Evolutionary conservation across 2,329 filamentous ascomycete genomes (phyloP).

Genomic region (Talaromyces sp.): DNA sequence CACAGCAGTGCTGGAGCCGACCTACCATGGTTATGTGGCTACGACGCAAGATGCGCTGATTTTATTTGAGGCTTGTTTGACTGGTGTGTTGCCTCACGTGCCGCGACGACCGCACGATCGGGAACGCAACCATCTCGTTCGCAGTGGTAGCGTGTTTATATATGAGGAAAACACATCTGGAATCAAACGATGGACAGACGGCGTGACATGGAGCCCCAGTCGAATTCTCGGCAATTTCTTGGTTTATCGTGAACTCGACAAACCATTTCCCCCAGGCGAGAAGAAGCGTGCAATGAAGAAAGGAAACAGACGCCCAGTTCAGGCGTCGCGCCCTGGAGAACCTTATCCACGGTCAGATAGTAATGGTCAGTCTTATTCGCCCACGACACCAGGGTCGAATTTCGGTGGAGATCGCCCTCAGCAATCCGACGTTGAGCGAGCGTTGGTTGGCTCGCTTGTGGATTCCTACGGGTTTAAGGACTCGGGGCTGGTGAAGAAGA

Average conservation of each 20-base stretch:
- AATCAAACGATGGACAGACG: conserved; percentile 93
- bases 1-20: conserved; percentile 56
- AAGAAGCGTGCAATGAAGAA: conserved; percentile 81
- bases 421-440: conserved; percentile 51
- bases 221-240: conserved; percentile 81
- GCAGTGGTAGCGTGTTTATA: conserved; percentile 82
- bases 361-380: conserved; percentile 39
- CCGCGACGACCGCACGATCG: conserved; percentile 81
- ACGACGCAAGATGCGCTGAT: conserved; percentile 72
- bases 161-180: conserved; percentile 88
- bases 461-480: conserved; percentile 86
- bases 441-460: conserved; percentile 76
- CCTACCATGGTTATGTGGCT: conserved; percentile 64
- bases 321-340: conserved; percentile 49
- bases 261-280: conserved; percentile 74
- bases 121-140: conserved; percentile 72
- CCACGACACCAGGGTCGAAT: conserved; percentile 32
- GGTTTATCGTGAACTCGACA: conserved; percentile 76
- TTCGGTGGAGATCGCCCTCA: conserved; percentile 36
- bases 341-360: conserved; percentile 48
- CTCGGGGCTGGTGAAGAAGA: conserved; percentile 84
- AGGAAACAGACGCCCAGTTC: conserved; percentile 48
- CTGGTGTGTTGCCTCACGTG: conserved; percentile 68
- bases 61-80: conserved; percentile 74
- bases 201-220: conserved; percentile 85